A percentile compares a stretch with the other conserved stretches of the same genome.
Conservation (phyloP, 2,329 filamentous ascomycete genomes). For the Fonsecaea pedrosoi region DNA sequence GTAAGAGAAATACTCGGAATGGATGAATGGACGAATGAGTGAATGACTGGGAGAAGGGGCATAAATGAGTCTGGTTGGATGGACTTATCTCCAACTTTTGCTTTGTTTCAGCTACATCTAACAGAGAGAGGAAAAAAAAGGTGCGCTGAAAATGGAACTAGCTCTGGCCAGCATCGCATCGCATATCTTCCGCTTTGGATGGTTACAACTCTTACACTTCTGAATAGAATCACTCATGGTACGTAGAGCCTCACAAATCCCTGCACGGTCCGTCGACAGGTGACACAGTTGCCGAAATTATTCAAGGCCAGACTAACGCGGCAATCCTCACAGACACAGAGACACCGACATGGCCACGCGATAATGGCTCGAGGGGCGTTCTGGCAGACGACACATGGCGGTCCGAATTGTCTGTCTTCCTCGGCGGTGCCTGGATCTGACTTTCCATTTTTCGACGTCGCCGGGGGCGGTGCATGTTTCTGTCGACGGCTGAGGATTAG, state of each 20-base stretch:
- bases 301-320: slow-evolving; percentile 92
- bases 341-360: slow-evolving; percentile 94
- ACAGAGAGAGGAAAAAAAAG: background rate
- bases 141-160: too few relatives aligned
- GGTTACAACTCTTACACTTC: background rate
- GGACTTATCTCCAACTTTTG: too few relatives aligned
- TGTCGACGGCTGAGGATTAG: slow-evolving; percentile 61
- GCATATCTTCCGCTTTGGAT: background rate
- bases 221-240: slow-evolving; percentile 55
- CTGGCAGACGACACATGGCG: slow-evolving; percentile 93
- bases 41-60: too few relatives aligned
- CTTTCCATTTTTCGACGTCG: slow-evolving; percentile 20
- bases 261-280: slow-evolving; percentile 83
- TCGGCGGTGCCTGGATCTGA: slow-evolving; percentile 9
- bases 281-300: slow-evolving; percentile 96
- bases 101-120: background rate
- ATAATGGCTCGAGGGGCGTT: slow-evolving; percentile 84
- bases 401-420: slow-evolving; percentile 61
- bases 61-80: too few relatives aligned
- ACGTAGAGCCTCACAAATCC: slow-evolving; percentile 93
- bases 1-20: too few relatives aligned
- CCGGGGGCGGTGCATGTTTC: slow-evolving; percentile 45
- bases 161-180: too few relatives aligned
- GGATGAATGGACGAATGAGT: too few relatives aligned
- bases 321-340: slow-evolving; percentile 94